Conservation (phyloP, 148 eudicot genomes). For the Linanthus parryae region DNA sequence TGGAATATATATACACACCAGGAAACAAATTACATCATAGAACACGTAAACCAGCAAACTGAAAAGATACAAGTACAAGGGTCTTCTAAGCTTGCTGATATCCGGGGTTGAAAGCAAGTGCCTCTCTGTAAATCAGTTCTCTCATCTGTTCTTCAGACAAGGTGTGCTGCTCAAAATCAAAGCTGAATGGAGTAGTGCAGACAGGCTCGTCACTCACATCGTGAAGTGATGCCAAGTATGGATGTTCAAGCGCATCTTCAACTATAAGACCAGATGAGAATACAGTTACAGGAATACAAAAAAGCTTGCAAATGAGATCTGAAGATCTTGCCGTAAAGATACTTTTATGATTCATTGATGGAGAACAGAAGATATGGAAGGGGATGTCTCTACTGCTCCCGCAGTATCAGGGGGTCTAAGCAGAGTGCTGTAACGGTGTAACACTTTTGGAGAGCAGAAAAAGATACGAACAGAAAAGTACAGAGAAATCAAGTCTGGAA, state of each 20-base stretch:
- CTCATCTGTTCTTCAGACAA: constrained; percentile 82
- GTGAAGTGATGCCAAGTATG: constrained; percentile 64
- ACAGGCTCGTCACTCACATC: constrained; percentile 4
- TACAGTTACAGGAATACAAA: background rate
- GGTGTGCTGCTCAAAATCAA: constrained; percentile 78
- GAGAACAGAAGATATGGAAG: too few relatives aligned
- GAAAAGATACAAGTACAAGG: too few relatives aligned
- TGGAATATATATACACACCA: too few relatives aligned
- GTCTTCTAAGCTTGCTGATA: too few relatives aligned
- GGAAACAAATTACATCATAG: too few relatives aligned
- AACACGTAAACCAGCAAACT: too few relatives aligned
- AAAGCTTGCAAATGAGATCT: background rate
- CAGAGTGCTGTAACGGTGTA: too few relatives aligned
- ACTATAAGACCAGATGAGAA: constrained; percentile 25
- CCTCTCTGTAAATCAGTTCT: constrained; percentile 82
- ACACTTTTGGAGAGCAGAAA: too few relatives aligned
- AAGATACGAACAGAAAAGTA: too few relatives aligned
- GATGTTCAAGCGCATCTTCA: constrained; percentile 84
- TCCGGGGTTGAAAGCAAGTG: constrained; percentile 82
- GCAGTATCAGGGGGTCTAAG: too few relatives aligned
- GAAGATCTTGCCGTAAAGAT: background rate
- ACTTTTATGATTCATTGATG: background rate
- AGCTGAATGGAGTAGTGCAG: constrained; percentile 5
- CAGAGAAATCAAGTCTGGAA: too few relatives aligned
- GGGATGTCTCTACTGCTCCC: too few relatives aligned